Conservation (phyloP, 441 rosid genomes). For the Raphanus hybrid region DNA sequence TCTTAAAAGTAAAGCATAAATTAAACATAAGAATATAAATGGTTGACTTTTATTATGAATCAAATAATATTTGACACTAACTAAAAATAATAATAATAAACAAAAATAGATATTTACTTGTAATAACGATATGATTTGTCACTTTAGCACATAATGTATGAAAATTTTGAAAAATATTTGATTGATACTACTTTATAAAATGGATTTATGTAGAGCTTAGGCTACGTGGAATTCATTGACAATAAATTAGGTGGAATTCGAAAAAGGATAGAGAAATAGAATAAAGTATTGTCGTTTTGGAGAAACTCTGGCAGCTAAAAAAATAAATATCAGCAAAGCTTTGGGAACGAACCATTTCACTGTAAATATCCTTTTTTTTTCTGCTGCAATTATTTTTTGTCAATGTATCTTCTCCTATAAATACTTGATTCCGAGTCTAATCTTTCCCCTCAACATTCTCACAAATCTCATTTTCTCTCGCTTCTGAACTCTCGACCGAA, state of each 20-base stretch:
- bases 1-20: no score
- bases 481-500: neutral
- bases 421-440: conserved; percentile 28
- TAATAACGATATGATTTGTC: neutral
- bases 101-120: no score
- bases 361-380: neutral
- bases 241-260: neutral
- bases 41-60: no score
- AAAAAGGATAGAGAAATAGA: neutral
- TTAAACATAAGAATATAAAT: no score
- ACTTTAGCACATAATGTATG: neutral
- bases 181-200: neutral
- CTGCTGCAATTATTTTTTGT: neutral
- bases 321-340: conserved; percentile 11
- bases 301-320: conserved; percentile 11
- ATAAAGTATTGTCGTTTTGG: neutral
- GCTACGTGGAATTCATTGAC: conserved; percentile 25
- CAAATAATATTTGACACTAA: no score
- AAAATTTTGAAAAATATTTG: neutral
- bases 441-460: conserved; percentile 28
- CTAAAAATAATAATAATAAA: no score
- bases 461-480: conserved; percentile 6
- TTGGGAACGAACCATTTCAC: conserved; percentile 31
- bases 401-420: conserved; percentile 26
- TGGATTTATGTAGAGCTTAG: neutral